A percentile compares a stretch with the other conserved stretches of the same genome.
phyloP scores from a whole-genome alignment of 2,329 filamentous ascomycete genomes.

The Beauveria pseudobassiana region DNA sequence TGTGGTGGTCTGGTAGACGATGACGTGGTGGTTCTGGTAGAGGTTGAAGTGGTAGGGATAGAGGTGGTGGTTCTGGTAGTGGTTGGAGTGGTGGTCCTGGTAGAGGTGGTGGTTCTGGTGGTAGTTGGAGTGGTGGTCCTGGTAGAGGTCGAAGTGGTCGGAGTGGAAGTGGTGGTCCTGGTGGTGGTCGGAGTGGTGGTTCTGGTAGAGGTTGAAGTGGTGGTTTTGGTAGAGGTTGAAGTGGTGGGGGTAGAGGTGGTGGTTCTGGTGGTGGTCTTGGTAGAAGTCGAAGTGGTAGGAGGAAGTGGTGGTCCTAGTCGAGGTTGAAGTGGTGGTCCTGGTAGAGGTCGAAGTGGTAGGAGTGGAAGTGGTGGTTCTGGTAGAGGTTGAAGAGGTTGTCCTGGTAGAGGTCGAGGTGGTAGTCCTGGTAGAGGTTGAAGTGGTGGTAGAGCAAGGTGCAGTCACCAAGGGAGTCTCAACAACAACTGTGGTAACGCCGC shows the following conservation, averaged over 20 bases:
- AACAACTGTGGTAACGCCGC: neutral
- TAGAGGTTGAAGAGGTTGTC: neutral
- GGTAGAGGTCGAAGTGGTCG: no score
- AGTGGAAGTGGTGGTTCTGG: neutral
- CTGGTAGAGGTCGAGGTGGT: neutral
- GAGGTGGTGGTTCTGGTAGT: neutral
- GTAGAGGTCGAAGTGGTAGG: neutral
- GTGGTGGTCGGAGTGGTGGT: no score
- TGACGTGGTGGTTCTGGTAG: neutral
- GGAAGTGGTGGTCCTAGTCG: neutral
- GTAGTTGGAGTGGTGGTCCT: neutral
- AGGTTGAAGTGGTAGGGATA: neutral
- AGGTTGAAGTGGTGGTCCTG: neutral
- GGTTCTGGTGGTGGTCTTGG: neutral
- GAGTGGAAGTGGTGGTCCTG: no score
- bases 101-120: neutral
- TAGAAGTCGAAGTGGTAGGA: neutral
- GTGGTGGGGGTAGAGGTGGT: neutral
- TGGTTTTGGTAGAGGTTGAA: neutral
- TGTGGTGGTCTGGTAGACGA: neutral
- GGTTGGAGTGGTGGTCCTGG: neutral
- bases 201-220: neutral
- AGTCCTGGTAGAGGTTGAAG: neutral
- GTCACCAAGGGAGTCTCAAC: conserved; percentile 1
- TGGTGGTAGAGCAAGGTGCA: neutral